Evolutionary conservation across 345 rosid species (phyloP).

Genomic region (Syzygium aqueum): DNA sequence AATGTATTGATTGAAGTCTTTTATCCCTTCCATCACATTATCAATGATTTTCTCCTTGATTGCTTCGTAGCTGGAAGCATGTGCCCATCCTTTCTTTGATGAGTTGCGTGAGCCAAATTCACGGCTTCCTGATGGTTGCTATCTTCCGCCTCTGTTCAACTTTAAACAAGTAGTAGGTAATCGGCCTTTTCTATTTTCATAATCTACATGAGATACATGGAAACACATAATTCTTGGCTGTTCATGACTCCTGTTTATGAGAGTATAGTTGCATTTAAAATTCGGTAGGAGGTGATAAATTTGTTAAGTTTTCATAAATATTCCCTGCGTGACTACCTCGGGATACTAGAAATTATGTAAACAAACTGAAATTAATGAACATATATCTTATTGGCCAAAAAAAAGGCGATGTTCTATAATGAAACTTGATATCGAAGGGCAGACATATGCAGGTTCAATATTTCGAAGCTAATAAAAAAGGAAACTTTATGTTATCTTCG

Average conservation of each 20-base stretch:
- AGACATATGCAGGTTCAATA: too few species aligned
- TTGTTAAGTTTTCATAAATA: too few species aligned
- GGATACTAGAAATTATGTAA: too few species aligned
- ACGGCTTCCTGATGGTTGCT: constrained; percentile 65
- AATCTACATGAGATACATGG: not conserved
- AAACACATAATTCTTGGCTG: not conserved
- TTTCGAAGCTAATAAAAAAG: too few species aligned
- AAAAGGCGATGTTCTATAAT: too few species aligned
- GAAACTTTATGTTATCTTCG: too few species aligned
- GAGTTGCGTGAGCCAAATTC: constrained; percentile 74
- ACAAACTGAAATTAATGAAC: too few species aligned
- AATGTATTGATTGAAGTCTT: not conserved
- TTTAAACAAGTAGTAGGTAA: constrained; percentile 62
- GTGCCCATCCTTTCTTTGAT: constrained; percentile 72
- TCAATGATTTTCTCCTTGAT: not conserved
- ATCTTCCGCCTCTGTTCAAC: constrained; percentile 71
- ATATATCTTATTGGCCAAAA: too few species aligned
- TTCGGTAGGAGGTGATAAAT: too few species aligned
- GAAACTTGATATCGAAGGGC: too few species aligned
- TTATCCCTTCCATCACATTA: not conserved
- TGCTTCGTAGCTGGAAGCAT: constrained; percentile 48
- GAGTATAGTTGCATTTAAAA: not conserved
- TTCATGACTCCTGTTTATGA: not conserved
- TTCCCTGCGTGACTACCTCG: too few species aligned
- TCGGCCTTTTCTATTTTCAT: not conserved